Evolutionary conservation across 2,329 filamentous ascomycete genomes (phyloP).

Genomic region (Colletotrichum kahawae): DNA sequence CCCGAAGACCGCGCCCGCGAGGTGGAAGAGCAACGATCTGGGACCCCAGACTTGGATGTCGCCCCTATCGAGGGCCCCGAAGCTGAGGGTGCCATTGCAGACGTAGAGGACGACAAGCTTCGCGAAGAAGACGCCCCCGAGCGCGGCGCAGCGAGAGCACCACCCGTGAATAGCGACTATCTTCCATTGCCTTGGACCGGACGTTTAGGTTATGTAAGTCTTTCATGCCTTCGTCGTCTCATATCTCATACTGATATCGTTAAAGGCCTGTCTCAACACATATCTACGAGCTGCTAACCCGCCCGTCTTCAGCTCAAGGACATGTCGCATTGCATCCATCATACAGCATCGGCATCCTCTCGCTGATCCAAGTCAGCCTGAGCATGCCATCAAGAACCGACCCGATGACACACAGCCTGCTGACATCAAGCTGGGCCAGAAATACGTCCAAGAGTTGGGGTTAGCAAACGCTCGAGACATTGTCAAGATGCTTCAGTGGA

Average conservation of each 20-base stretch:
- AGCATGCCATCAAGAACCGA: constrained; percentile 84
- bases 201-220: constrained; percentile 80
- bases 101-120: constrained; percentile 20
- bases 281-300: constrained; percentile 84
- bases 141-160: constrained; percentile 58
- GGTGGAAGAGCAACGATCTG: not conserved
- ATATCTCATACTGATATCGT: not conserved
- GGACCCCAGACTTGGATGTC: constrained; percentile 21
- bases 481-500: constrained; percentile 87
- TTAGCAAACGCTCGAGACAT: constrained; percentile 85
- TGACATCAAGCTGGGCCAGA: constrained; percentile 68
- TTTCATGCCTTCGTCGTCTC: not conserved
- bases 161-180: constrained; percentile 81
- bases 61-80: constrained; percentile 27
- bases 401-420: constrained; percentile 76
- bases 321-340: constrained; percentile 89
- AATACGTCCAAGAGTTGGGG: constrained; percentile 78
- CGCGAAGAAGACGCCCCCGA: constrained; percentile 30
- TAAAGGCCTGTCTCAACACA: constrained; percentile 85
- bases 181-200: constrained; percentile 92
- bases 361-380: constrained; percentile 73
- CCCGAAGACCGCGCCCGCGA: constrained; percentile 6
- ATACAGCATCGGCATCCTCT: constrained; percentile 87
- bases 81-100: constrained; percentile 25
- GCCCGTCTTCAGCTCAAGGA: constrained; percentile 88